These are phyloP conservation scores for Piloderma croceum DNA, from an alignment of 768 basidiomycete genomes.

Conservation along the genomic window DNA sequence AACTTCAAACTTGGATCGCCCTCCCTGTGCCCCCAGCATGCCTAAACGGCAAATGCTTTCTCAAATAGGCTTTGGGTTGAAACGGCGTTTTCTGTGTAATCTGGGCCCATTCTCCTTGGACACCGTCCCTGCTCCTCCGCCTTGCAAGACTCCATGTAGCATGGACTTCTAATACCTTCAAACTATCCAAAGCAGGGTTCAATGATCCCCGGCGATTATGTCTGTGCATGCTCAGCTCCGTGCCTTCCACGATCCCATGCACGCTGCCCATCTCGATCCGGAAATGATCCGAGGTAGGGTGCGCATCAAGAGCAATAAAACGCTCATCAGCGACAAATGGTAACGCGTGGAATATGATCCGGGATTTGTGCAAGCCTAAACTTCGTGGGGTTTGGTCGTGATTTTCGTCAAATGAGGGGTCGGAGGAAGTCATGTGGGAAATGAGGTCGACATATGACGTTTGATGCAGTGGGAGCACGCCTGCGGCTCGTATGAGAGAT, in stretches of 20 bases:
- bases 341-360: constrained; percentile 48
- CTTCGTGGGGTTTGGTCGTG: constrained; percentile 48
- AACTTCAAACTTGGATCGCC: too few species aligned
- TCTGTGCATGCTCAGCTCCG: constrained; percentile 53
- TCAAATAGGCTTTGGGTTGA: too few species aligned
- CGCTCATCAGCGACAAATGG: constrained; percentile 49
- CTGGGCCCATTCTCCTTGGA: too few species aligned
- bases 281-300: constrained; percentile 31
- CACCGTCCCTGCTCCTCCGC: constrained; percentile 28
- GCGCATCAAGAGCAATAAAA: constrained; percentile 40
- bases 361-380: constrained; percentile 42
- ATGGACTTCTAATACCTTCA: constrained; percentile 48
- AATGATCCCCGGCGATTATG: constrained; percentile 57
- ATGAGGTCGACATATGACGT: constrained; percentile 48
- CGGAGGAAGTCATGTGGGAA: constrained; percentile 30
- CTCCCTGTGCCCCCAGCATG: too few species aligned
- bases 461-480: constrained; percentile 45
- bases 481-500: constrained; percentile 44
- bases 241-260: constrained; percentile 61
- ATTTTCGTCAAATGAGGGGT: too few species aligned
- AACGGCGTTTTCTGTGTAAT: too few species aligned
- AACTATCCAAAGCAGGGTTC: constrained; percentile 47
- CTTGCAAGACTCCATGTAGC: constrained; percentile 55
- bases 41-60: too few species aligned
- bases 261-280: constrained; percentile 54